Percentiles rank a stretch among this genome's conserved stretches.
Conservation (phyloP, 441 rosid genomes). For the Erysimum cheiri region DNA sequence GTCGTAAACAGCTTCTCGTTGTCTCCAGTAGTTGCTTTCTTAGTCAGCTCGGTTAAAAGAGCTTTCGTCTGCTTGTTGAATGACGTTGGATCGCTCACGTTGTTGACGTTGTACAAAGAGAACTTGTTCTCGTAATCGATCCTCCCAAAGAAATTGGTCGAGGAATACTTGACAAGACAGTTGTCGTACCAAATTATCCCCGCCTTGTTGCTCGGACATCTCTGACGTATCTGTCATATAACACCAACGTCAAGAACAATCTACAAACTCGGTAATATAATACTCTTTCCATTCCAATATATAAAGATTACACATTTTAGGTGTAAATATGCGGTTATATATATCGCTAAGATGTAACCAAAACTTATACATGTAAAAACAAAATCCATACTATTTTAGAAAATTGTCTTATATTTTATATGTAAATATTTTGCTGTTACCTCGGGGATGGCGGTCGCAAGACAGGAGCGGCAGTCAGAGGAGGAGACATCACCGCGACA, state of each 20-base stretch:
- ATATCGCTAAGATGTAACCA: background rate
- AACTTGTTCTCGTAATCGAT: slow-evolving; percentile 60
- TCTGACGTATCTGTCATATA: slow-evolving; percentile 37
- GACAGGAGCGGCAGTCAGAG: slow-evolving; percentile 59
- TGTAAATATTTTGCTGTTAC: slow-evolving; percentile 27
- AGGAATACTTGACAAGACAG: slow-evolving; percentile 65
- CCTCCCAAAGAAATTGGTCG: slow-evolving; percentile 57
- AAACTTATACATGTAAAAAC: too few relatives aligned
- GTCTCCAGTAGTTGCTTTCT: slow-evolving; percentile 34
- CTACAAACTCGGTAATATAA: background rate
- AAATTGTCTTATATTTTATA: too few relatives aligned
- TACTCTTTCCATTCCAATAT: background rate
- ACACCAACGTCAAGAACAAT: background rate
- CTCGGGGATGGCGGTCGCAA: slow-evolving; percentile 59
- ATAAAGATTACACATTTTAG: too few relatives aligned
- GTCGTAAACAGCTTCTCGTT: slow-evolving; percentile 46
- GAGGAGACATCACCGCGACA: slow-evolving; percentile 76
- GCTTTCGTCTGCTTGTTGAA: slow-evolving; percentile 60
- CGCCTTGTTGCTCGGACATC: slow-evolving; percentile 65
- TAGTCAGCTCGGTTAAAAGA: slow-evolving; percentile 47
- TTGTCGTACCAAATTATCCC: slow-evolving; percentile 79
- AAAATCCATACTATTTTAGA: too few relatives aligned
- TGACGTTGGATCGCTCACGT: slow-evolving; percentile 47
- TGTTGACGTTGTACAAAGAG: slow-evolving; percentile 53
- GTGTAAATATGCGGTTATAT: background rate